Evolutionary conservation across 1,139 yeast genomes (phyloP), one percentile per base, ranked within the genome.

Genomic region (Arxiozyma bovina): DNA sequence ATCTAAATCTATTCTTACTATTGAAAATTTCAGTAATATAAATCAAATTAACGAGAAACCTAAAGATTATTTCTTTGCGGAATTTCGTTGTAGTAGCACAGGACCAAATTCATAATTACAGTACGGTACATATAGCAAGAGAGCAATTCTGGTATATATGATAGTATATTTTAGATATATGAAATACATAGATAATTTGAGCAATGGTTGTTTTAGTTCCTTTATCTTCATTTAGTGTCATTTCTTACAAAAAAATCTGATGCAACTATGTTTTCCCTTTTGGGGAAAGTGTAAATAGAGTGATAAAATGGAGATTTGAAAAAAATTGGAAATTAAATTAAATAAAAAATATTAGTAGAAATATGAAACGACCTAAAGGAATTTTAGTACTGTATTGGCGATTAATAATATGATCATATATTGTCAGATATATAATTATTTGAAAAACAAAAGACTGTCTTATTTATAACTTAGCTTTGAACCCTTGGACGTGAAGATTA

Each of bases 11-110:
- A 21, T 48, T 48, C n/a, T 51, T 42, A 21, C 52, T 50, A 54
- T 60, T 21, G 60, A 63, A 47, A 58, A 62, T 51, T 63, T 63
- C 18, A 54, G 53, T 21, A 53, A 58, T 25, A 41, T 61, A 15
- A 38, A 38, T 46, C 42, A 42, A 38, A 27, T 17, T 17, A 30
- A 20, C 5, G 18, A 38, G 11, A 21, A 21, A 6, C 18, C 15
- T n/a, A 17, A 34, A 15, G 42, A 46, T 12, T 46, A 46, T 17
- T 5, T 17, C 4, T 46, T 46, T 46, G 42, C 22, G 7, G 41
- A 20, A 30, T 22, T 30, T 45, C 18, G n/a, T 25, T 17, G 17
- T 34, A 3, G 17, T 34, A 3, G 40, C 4, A n/a, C n/a, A 34
- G n/a, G n/a, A 34, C 4, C 8, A 3, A n/a, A 34, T 3, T 6